phyloP scores from a whole-genome alignment of 257 asterid genomes.

The Ilex aquifolium region DNA sequence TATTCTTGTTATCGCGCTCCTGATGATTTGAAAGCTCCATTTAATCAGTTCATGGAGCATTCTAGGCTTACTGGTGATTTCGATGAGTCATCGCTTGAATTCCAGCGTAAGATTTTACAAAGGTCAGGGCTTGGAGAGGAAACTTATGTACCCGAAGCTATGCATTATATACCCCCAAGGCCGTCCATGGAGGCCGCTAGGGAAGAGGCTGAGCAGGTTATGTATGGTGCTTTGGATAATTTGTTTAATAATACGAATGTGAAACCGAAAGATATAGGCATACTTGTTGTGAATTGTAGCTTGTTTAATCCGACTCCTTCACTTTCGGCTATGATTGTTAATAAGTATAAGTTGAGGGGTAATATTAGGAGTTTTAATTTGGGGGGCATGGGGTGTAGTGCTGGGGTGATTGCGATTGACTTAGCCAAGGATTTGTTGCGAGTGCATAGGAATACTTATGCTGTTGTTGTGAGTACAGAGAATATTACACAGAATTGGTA shows the following conservation, averaged over 20 bases:
- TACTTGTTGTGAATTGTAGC: constrained; percentile 70
- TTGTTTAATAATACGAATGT: constrained; percentile 46
- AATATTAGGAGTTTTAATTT: constrained; percentile 60
- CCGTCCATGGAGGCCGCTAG: constrained; percentile 74
- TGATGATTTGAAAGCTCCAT: constrained; percentile 43
- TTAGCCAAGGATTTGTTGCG: constrained; percentile 70
- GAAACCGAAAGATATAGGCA: constrained; percentile 64
- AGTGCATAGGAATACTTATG: constrained; percentile 66
- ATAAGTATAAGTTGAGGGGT: constrained; percentile 73
- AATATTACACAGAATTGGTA: constrained; percentile 83
- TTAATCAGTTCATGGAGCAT: constrained; percentile 43
- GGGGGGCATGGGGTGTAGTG: constrained; percentile 93
- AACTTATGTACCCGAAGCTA: constrained; percentile 66
- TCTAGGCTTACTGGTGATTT: constrained; percentile 53
- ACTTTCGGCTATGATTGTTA: constrained; percentile 64
- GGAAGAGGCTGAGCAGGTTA: constrained; percentile 73
- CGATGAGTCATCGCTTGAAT: constrained; percentile 61
- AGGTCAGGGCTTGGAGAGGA: constrained; percentile 77
- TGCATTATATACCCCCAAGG: constrained; percentile 62
- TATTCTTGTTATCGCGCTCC: constrained; percentile 62
- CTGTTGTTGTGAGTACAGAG: constrained; percentile 66
- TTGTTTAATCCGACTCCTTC: constrained; percentile 72
- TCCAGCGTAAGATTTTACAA: constrained; percentile 68
- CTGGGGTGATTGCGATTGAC: constrained; percentile 69
- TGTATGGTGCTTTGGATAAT: constrained; percentile 62